phyloP scores from a whole-genome alignment of 2,329 filamentous ascomycete species.

The Aureobasidium sp. region DNA sequence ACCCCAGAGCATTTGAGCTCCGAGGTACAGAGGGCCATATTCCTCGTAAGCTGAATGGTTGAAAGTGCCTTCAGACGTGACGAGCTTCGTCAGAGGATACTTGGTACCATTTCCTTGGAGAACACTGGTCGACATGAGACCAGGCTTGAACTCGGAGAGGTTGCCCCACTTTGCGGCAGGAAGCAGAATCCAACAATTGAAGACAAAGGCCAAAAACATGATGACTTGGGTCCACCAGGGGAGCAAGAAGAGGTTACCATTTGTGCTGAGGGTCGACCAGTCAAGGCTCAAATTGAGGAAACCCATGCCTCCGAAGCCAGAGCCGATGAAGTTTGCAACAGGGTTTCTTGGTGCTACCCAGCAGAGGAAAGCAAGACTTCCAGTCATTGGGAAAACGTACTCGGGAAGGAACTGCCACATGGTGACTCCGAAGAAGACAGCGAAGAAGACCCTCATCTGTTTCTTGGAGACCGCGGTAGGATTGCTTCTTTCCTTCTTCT shows the following conservation, averaged over 20 bases:
- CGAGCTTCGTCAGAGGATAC: slow-evolving; percentile 49
- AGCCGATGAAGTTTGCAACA: slow-evolving; percentile 66
- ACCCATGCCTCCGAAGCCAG: slow-evolving; percentile 69
- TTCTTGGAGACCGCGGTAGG: slow-evolving; percentile 56
- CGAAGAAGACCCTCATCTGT: slow-evolving; percentile 66
- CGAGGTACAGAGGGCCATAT: slow-evolving; percentile 63
- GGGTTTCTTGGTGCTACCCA: slow-evolving; percentile 68
- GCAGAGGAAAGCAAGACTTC: slow-evolving; percentile 67
- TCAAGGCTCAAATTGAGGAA: slow-evolving; percentile 66
- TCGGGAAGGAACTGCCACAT: slow-evolving; percentile 71
- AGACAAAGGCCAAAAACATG: slow-evolving; percentile 60
- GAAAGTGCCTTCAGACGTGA: slow-evolving; percentile 51
- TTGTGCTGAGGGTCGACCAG: slow-evolving; percentile 67
- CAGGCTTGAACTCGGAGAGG: slow-evolving; percentile 57
- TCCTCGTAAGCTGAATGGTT: slow-evolving; percentile 54
- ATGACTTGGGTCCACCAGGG: slow-evolving; percentile 68
- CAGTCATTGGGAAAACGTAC: slow-evolving; percentile 65
- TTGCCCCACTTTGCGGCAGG: slow-evolving; percentile 66
- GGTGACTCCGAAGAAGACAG: slow-evolving; percentile 56
- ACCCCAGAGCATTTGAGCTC: slow-evolving; percentile 63
- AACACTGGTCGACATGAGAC: slow-evolving; percentile 63
- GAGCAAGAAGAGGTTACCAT: slow-evolving; percentile 54
- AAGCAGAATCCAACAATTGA: slow-evolving; percentile 65
- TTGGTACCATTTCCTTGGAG: slow-evolving; percentile 50
- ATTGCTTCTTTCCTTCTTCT: slow-evolving; percentile 55